Percentiles rank a stretch among this genome's conserved stretches.
Evolutionary conservation across 2,329 filamentous ascomycete genomes (phyloP).

Genomic region (Curvularia lunata): DNA sequence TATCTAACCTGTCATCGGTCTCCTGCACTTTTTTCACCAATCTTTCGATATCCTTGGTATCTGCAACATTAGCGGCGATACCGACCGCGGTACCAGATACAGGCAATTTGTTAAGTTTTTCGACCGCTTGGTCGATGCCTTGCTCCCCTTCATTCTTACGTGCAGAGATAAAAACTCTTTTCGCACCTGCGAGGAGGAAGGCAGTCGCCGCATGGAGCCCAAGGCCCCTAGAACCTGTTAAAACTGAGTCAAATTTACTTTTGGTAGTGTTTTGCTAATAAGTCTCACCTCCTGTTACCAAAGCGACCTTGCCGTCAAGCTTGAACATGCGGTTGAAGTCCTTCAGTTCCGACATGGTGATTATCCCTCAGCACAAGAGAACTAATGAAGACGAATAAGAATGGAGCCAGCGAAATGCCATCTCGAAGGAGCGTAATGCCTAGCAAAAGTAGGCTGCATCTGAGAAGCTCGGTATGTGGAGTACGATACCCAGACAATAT

Average conservation of each 20-base stretch:
- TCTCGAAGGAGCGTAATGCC: conserved; percentile 15
- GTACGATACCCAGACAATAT: conserved; percentile 31
- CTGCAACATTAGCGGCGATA: conserved; percentile 48
- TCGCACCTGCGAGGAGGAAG: conserved; percentile 50
- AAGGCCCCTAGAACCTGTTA: conserved; percentile 49
- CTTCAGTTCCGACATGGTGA: conserved; percentile 41
- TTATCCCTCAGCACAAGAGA: conserved; percentile 4
- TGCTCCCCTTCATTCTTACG: conserved; percentile 48
- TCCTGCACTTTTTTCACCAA: conserved; percentile 44
- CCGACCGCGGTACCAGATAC: conserved; percentile 44
- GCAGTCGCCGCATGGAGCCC: conserved; percentile 50
- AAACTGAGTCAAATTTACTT: background rate
- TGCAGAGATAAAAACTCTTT: conserved; percentile 49
- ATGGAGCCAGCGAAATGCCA: conserved; percentile 10
- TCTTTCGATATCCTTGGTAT: conserved; percentile 45
- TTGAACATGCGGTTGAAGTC: conserved; percentile 46
- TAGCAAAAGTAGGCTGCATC: conserved; percentile 19
- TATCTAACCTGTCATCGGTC: conserved; percentile 43
- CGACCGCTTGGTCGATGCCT: conserved; percentile 49
- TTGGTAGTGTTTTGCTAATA: background rate
- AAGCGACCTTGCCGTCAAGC: conserved; percentile 47
- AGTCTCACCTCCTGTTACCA: conserved; percentile 45
- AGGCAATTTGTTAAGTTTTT: conserved; percentile 48
- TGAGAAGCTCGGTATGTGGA: conserved; percentile 33
- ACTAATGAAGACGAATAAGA: background rate